Conservation (phyloP, 305 asterid species). For the Fraxinus latifolia region DNA sequence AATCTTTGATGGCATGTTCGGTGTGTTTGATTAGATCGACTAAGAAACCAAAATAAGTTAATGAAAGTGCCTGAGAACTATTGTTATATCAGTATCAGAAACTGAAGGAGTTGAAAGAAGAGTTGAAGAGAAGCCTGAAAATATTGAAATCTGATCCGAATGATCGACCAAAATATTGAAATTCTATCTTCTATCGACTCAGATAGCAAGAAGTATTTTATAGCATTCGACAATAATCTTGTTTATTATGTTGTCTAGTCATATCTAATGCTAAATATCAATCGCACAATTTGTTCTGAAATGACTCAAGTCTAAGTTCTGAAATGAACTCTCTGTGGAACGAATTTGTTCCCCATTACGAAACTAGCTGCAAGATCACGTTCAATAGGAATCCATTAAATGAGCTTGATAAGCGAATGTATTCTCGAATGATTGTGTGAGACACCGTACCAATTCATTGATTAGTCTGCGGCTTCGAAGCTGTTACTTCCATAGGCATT, state of each 20-base stretch:
- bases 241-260: neutral
- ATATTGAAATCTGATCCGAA: neutral
- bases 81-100: neutral
- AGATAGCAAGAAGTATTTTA: neutral
- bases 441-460: neutral
- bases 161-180: neutral
- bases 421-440: neutral
- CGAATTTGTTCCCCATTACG: neutral
- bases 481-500: neutral
- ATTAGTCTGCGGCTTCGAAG: neutral
- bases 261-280: neutral
- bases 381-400: neutral
- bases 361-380: neutral
- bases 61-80: neutral
- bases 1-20: neutral
- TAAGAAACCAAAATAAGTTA: neutral
- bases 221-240: neutral
- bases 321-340: neutral
- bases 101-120: neutral
- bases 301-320: neutral
- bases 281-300: neutral
- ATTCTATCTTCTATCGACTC: neutral
- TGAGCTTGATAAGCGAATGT: neutral
- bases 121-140: neutral
- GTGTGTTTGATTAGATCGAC: neutral